Evolutionary conservation across 2,329 filamentous ascomycete genomes (phyloP), one percentile per base, ranked within the genome.

Genomic region (Xylaria sp.): DNA sequence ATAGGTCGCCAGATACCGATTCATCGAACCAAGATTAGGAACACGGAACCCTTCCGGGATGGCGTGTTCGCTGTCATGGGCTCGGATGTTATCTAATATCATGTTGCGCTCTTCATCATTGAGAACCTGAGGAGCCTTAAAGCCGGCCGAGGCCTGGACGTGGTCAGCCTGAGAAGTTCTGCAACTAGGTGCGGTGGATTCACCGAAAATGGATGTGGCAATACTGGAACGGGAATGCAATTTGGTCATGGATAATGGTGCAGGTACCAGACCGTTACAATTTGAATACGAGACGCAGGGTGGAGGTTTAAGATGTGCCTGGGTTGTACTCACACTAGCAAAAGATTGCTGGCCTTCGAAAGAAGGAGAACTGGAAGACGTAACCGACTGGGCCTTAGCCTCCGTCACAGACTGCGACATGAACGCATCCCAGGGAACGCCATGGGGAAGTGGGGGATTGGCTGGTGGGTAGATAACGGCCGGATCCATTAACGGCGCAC

Each of bases 1-100:
- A 82, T 98, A 99, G 1, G 94, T 97, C 62, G 93, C 91, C 65
- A 99, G 81, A 76, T 97, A 97, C 65, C 93, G 87, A 79, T 99
- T 98, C 75, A 98, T 80, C 2, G 91, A 90, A 35, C 87, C 84
- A 35, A 93, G 84, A 67, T 85, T 89, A 5, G 95, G 95, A 46
- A 98, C 85, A 67, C 92, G 90, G 83, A 98, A 97, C 60, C 91
- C 93, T 58, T 96, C 92, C 15, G 93, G 88, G 59, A 97, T 88
- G 46, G 90, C 88, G 72, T 89, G 88, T 72, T 97, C 91, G 68
- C 84, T 88, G 75, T 98, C 94, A 68, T 87, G 88, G 68, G 82
- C 85, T 71, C 90, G 89, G 73, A 97, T 93, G 73, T 93, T 93
- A 70, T 96, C 92, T 70, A 96, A 82, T 64, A 98, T 92, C 69